Evolutionary conservation across 495 filamentous ascomycete species (phyloP), one percentile per base, ranked within the genome.

Genomic region (Trichoderma erinaceum): DNA sequence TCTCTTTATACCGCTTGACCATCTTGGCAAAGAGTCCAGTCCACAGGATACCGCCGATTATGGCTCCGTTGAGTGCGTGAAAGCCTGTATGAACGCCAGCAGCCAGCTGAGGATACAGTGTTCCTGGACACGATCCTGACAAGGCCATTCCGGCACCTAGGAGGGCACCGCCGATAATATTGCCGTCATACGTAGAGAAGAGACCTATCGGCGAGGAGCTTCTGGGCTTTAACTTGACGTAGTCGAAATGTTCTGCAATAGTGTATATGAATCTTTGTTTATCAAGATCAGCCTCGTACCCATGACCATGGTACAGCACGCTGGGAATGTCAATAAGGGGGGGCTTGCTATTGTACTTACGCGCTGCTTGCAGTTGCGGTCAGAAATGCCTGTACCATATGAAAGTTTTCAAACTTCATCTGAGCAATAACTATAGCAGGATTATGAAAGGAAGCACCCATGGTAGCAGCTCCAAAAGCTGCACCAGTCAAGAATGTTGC

Each of bases 321-420:
- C 16, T 52, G 10, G n/a, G 5, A 18, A 23, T 21, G n/a, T 21
- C 5, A 5, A 0, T 1, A 21, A 7, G 1, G n/a, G 4, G 21
- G 18, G 4, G 25, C 11, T 11, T 38, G 23, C 63, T 25, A 63
- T 15, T 29, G 21, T 63, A 78, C 84, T 68, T 82, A 87, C 85
- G 83, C 81, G 76, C 80, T 83, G 65, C 74, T 78, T 16, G 80
- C 84, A 7, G 83, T 79, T 6, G 85, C 86, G 41, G 81, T 76
- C 3, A 87, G 73, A 68, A 88, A 88, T 1, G 81, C 79, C 70
- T 85, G 79, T 38, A 86, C 72, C 86, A 88, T 87, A 67, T 84
- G 82, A 73, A 82, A 86, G 75, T 84, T 80, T 44, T 76, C 69
- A 10, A 87, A 77, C 29, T 72, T 74, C 76, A 88, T 80, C 72